phyloP scores from a whole-genome alignment of 2,329 filamentous ascomycete genomes.

The Penicillium sp. region DNA sequence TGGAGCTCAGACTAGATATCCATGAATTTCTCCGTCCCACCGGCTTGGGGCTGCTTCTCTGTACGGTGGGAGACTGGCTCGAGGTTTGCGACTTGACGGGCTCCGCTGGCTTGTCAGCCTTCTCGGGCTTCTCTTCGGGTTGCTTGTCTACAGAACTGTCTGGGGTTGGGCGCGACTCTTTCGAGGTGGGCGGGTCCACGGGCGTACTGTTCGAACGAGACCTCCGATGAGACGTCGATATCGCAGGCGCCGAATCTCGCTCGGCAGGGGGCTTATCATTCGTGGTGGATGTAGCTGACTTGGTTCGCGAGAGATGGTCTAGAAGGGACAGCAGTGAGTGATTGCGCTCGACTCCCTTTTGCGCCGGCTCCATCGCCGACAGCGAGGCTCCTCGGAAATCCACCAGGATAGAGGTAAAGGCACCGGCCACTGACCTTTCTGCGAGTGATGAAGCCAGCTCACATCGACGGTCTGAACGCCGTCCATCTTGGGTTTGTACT shows the following conservation, averaged over 20 bases:
- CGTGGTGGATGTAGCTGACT: slow-evolving; percentile 29
- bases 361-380: neutral
- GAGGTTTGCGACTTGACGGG: slow-evolving; percentile 13
- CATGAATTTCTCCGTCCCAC: slow-evolving; percentile 66
- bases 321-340: slow-evolving; percentile 6
- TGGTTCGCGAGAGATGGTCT: slow-evolving; percentile 34
- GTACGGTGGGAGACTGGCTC: slow-evolving; percentile 16
- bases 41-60: slow-evolving; percentile 26
- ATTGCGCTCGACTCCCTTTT: neutral
- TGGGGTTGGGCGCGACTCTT: slow-evolving; percentile 10
- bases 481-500: slow-evolving; percentile 56
- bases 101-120: slow-evolving; percentile 17
- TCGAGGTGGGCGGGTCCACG: slow-evolving; percentile 13
- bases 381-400: neutral
- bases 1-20: slow-evolving; percentile 89
- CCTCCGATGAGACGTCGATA: slow-evolving; percentile 19
- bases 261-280: slow-evolving; percentile 25
- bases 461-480: slow-evolving; percentile 77
- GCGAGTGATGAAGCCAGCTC: slow-evolving; percentile 81
- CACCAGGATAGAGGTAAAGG: neutral
- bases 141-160: slow-evolving; percentile 10
- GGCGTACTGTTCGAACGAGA: slow-evolving; percentile 20
- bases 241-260: slow-evolving; percentile 14
- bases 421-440: slow-evolving; percentile 61
- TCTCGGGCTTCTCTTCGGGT: slow-evolving; percentile 14